Percentiles rank a stretch among this genome's conserved stretches.
These are phyloP conservation scores for Aureobasidium sp. DNA, from an alignment of 2,329 filamentous ascomycete genomes.

Conservation along the genomic window DNA sequence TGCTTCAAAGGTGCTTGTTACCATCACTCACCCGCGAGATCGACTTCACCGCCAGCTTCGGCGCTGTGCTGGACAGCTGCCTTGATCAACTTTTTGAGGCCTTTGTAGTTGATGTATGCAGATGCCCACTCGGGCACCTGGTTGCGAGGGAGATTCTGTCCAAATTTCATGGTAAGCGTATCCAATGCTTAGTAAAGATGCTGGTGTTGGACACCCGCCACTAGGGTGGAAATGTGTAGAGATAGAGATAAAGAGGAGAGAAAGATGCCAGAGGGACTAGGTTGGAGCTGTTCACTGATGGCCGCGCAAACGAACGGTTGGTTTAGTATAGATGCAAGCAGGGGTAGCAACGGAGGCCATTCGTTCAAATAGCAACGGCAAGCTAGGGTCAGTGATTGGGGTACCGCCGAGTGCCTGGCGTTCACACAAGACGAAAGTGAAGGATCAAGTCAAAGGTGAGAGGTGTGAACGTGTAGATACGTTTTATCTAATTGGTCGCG, in stretches of 20 bases:
- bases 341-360: conserved; percentile 4
- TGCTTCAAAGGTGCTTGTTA: conserved; percentile 19
- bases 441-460: conserved; percentile 7
- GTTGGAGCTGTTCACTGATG: not conserved
- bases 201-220: not conserved
- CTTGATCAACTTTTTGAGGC: conserved; percentile 93
- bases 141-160: conserved; percentile 61
- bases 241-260: not conserved
- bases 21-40: conserved; percentile 73
- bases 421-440: not conserved
- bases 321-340: conserved; percentile 13
- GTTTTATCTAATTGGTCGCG: not conserved
- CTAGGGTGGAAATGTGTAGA: not conserved
- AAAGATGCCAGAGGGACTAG: not conserved
- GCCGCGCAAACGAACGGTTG: conserved; percentile 15
- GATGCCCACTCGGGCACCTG: conserved; percentile 83
- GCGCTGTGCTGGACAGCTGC: conserved; percentile 56
- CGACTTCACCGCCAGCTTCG: conserved; percentile 65
- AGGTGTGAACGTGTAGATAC: conserved; percentile 9
- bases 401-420: not conserved
- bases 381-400: conserved; percentile 3
- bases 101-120: conserved; percentile 83
- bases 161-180: conserved; percentile 39
- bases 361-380: conserved; percentile 4
- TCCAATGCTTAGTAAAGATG: not conserved